phyloP scores from a whole-genome alignment of 768 basidiomycete genomes.

The Tricholoma bakamatsutake region DNA sequence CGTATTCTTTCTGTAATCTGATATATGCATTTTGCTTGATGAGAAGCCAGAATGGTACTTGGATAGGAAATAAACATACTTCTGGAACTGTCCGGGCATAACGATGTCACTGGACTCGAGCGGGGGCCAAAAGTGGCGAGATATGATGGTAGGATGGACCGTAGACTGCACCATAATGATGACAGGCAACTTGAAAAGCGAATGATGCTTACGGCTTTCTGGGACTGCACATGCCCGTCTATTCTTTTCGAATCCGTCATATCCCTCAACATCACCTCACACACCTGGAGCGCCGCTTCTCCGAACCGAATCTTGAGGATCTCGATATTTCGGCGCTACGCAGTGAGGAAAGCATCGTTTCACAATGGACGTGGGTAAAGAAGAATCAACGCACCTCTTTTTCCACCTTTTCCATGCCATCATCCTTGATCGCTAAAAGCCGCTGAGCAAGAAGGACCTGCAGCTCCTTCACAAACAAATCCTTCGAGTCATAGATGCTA shows the following conservation, averaged over 20 bases:
- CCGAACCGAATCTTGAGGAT: constrained; percentile 95
- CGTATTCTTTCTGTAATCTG: constrained; percentile 74
- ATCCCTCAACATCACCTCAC: constrained; percentile 97
- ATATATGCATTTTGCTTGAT: not conserved
- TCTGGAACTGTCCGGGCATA: constrained; percentile 83
- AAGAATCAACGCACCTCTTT: constrained; percentile 38
- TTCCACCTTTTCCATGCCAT: constrained; percentile 75
- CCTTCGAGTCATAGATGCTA: constrained; percentile 95
- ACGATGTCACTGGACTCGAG: constrained; percentile 65
- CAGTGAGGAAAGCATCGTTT: constrained; percentile 3
- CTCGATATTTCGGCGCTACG: constrained; percentile 85
- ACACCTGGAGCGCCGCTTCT: constrained; percentile 86
- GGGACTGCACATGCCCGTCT: constrained; percentile 81
- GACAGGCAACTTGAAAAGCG: not conserved
- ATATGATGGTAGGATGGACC: constrained; percentile 87
- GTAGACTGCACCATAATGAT: constrained; percentile 39
- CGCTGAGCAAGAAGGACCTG: constrained; percentile 89
- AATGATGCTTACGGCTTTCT: constrained; percentile 46
- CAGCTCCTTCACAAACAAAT: constrained; percentile 92
- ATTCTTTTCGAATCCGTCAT: constrained; percentile 92
- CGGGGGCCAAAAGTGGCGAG: constrained; percentile 92
- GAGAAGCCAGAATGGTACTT: constrained; percentile 1
- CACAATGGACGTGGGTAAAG: not conserved
- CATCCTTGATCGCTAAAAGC: constrained; percentile 73
- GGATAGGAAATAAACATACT: constrained; percentile 37